Evolutionary conservation across 2,329 filamentous ascomycete species (phyloP), one percentile per base, ranked within the genome.

Genomic region (Diaporthe helianthi): DNA sequence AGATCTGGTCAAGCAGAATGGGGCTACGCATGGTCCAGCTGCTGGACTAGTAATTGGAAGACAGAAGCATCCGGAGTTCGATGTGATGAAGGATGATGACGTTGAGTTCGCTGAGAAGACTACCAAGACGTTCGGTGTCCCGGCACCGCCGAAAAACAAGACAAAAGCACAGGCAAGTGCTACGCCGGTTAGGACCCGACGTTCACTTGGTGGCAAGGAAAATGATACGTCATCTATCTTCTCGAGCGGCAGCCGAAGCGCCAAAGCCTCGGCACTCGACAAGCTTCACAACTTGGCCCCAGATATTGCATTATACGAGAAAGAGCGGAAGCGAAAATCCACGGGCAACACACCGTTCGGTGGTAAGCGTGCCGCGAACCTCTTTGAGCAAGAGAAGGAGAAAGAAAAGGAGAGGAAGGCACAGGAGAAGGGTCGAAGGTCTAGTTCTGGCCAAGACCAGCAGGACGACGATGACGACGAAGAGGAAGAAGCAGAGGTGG

Each of bases 271-370:
- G 76, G 96, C 96, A 15, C 82, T 91, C n/a, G 88, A 90, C 41
- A 90, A 88, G 72, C 82, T 98, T 9, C 93, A 96, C 66, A 87
- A 88, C 44, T 84, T 95, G 69, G 94, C 93, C 0, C 87, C 91
- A 0, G 96, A 99, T 76, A 94, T 98, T 76, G 91, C 91, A 2
- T 83, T 97, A 38, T 99, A 96, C 76, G 92, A 98, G 76, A 97
- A 96, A 77, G 96, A 99, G 81, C 93, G 88, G 83, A 98, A 97
- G 82, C 89, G 96, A 24, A 79, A 82, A 8, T 76, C 77, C 71
- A 88, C 85, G 72, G 83, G 77, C 3, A 79, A 79, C 36, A 81
- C 80, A 2, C 83, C 85, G 0, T 91, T 88, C 84, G 89, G 89
- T 29, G 89, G 89, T 26, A 90, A 89, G 75, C 83, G 88, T 61